Base-by-base conservation (phyloP, 345 rosid genomes). In the Viola odorata region DNA sequence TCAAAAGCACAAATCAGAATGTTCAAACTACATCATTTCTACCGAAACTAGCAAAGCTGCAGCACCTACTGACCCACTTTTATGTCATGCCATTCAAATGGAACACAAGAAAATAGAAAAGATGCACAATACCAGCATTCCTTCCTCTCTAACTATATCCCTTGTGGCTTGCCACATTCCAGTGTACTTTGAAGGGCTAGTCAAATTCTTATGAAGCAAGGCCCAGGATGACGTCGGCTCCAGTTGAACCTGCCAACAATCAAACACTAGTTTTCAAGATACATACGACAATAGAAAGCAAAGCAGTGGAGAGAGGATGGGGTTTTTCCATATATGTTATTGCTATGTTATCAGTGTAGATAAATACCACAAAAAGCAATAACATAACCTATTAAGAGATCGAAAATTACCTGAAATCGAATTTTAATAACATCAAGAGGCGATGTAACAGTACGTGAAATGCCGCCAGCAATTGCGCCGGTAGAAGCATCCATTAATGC, bases 361-460 rank as follows among this genome's bases (percentile, higher is more conserved):
- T 44, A 44, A 44, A 11, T 6, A 47, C 13, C 1, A 0, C 8
- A 47, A 47, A 7, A 47, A 47, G 12, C 11, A 47, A 42, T 5
- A 44, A 11, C 6, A 5, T 23, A 58, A 42, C 4, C 3, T 37
- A 12, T 1, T 15, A 5, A 56, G 10, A 39, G 59, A 56, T 11
- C 62, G 16, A 12, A 45, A 63, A 10, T 3, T 12, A 91, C 99
- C 99, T 94, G 99, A 67, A 94, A 90, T 75, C 99, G 78, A 69
- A 94, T 94, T 77, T 94, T 90, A 66, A 94, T 94, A 61, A 94
- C 99, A 80, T 94, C 99, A 53, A 94, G 96, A 8, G 99, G 99
- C 38, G 99, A 94, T 12, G 99, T 94, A 7, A 94, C 85, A 0
- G 95, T 82, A 32, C 99, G 95, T 0, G 97, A 88, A 59, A 94